Evolutionary conservation across 352 stramenopile genomes (phyloP).

Genomic region (Globisporangium irregulare): DNA sequence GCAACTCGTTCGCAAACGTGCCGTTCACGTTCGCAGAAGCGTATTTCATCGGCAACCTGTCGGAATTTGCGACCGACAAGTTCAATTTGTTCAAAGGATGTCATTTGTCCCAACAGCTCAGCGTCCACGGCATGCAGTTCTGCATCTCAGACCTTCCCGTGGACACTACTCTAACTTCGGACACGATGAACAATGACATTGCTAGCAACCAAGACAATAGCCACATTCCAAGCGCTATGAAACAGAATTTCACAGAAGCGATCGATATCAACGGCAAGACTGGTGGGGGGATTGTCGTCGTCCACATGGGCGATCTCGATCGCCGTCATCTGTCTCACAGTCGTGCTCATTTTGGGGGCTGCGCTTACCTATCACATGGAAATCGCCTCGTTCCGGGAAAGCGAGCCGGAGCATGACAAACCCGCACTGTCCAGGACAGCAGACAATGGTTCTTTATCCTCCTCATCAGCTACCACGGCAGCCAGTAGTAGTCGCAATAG

Average conservation of each 20-base stretch:
- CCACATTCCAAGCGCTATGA: no score
- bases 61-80: slow-evolving; percentile 8
- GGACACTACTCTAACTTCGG: no score
- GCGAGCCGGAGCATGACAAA: background rate
- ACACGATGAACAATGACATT: background rate
- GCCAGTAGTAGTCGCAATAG: background rate
- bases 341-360: background rate
- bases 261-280: background rate
- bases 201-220: background rate
- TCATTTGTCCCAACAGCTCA: background rate
- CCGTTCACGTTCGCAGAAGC: slow-evolving; percentile 20
- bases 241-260: no score
- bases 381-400: background rate
- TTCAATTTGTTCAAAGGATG: background rate
- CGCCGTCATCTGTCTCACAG: background rate
- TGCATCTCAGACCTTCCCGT: no score
- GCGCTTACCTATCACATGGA: background rate
- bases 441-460: no score
- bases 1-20: slow-evolving; percentile 22
- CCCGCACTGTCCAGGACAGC: no score
- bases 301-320: background rate
- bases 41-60: slow-evolving; percentile 21
- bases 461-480: background rate
- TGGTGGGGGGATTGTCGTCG: background rate
- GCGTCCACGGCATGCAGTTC: no score